Conservation (phyloP, 2,329 filamentous ascomycete species). For the Penicillium sp. region DNA sequence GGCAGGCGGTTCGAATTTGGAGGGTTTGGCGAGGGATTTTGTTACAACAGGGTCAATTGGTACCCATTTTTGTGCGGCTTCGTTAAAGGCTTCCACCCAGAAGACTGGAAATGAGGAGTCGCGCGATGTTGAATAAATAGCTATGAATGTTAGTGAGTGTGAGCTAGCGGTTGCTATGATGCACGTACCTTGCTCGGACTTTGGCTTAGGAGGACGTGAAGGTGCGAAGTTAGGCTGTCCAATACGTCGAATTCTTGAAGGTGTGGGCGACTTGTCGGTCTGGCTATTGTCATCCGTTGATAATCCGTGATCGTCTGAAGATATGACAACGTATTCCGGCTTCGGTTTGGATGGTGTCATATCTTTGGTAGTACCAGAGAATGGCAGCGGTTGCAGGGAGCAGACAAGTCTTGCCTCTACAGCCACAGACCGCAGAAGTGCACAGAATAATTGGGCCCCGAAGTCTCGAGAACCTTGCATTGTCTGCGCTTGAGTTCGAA, state of each 20-base stretch:
- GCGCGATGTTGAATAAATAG: conserved; percentile 48
- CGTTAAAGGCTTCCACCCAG: conserved; percentile 90
- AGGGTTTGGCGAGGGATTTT: conserved; percentile 69
- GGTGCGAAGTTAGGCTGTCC: conserved; percentile 37
- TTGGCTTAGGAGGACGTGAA: conserved; percentile 19
- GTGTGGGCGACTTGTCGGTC: conserved; percentile 13
- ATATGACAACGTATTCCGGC: conserved; percentile 36
- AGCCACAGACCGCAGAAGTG: conserved; percentile 75
- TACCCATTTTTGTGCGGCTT: conserved; percentile 86
- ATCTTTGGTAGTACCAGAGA: conserved; percentile 50
- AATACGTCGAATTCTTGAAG: conserved; percentile 30
- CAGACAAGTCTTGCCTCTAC: conserved; percentile 80
- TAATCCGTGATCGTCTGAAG: conserved; percentile 34
- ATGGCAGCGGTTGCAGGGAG: conserved; percentile 79
- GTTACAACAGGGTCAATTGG: conserved; percentile 82
- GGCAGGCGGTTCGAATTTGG: conserved; percentile 75
- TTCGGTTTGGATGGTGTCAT: conserved; percentile 43
- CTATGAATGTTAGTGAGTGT: conserved; percentile 27
- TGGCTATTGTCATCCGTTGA: conserved; percentile 29
- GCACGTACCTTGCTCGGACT: conserved; percentile 20
- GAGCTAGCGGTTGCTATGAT: not conserved
- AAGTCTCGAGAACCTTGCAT: conserved; percentile 81
- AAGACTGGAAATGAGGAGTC: conserved; percentile 80
- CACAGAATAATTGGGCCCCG: conserved; percentile 86
- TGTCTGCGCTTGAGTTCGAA: conserved; percentile 63